Conservation (phyloP, 2,329 filamentous ascomycete species). For the Hypoxylon sp. region DNA sequence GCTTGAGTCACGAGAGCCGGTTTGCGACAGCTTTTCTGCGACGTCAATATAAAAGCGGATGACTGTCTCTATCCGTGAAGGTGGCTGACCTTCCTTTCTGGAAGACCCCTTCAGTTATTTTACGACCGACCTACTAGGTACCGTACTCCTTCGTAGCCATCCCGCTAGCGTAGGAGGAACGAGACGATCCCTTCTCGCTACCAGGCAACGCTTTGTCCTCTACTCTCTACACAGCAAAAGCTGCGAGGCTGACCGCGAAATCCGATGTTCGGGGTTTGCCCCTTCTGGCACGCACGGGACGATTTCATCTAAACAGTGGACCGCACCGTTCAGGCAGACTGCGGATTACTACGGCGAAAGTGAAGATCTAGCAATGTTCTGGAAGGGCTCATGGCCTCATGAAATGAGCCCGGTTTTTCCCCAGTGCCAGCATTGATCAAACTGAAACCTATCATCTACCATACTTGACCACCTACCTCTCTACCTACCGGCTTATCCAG, state of each 20-base stretch:
- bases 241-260: constrained; percentile 37
- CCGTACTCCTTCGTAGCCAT: constrained; percentile 26
- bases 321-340: constrained; percentile 39
- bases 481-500: constrained; percentile 18
- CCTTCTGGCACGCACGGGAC: constrained; percentile 35
- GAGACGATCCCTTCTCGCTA: constrained; percentile 43
- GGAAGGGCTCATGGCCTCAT: constrained; percentile 14
- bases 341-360: constrained; percentile 41
- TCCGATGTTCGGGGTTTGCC: constrained; percentile 25
- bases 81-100: constrained; percentile 51
- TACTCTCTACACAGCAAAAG: constrained; percentile 10
- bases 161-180: constrained; percentile 37
- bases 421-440: constrained; percentile 35
- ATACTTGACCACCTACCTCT: constrained; percentile 1
- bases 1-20: constrained; percentile 47
- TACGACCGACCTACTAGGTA: constrained; percentile 27
- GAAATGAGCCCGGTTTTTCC: constrained; percentile 35
- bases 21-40: constrained; percentile 43
- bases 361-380: constrained; percentile 42
- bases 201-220: constrained; percentile 27
- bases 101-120: constrained; percentile 31
- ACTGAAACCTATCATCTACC: constrained; percentile 30
- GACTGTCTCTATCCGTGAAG: constrained; percentile 45
- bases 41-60: constrained; percentile 50
- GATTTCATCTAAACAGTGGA: constrained; percentile 43